Evolutionary conservation across 2,329 filamentous ascomycete species (phyloP), one percentile per base, ranked within the genome.

Genomic region (Calonectria pteridis): DNA sequence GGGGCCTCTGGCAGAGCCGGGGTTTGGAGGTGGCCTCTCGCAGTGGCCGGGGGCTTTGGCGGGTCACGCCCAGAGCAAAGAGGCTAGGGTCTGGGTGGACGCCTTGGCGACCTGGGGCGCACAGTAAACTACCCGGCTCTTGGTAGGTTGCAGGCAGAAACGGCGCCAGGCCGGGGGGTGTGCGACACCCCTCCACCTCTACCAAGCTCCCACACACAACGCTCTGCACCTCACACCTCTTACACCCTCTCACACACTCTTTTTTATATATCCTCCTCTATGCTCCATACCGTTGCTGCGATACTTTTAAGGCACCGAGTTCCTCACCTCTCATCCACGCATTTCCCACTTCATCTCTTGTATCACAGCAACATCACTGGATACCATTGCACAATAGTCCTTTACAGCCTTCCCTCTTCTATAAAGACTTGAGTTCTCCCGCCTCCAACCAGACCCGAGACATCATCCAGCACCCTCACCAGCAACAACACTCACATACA

Each of bases 101-200:
- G 69, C 40, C 55, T 65, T 67, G 66, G 69, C 62, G 69, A 68
- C 59, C 70, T 64, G 65, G 62, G 55, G 63, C 50, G 51, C 64
- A 50, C 40, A 26, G 43, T 33, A 40, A 40, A 13, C 63, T 62
- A 55, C 67, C 58, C 51, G 71, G 71, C 66, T 28, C n/a, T 66
- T 62, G n/a, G 43, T 23, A 46, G 20, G 43, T 76, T 73, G 78
- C 80, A 80, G 78, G 78, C 78, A 80, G 78, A 80, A 80, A 80
- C 78, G 73, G 72, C 75, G 58, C 46, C 26, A 49, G 31, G 31
- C 4, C 6, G 31, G 63, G 53, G 46, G 46, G 64, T 26, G 53
- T 64, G 23, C 37, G 18, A 53, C 53, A 50, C 43, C 37, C 53
- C 59, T 50, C 29, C 37, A 74, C 37, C 51, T 74, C 35, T 33